Evolutionary conservation across 495 filamentous ascomycete species (phyloP).

Genomic region (Penicillium cinerascens): DNA sequence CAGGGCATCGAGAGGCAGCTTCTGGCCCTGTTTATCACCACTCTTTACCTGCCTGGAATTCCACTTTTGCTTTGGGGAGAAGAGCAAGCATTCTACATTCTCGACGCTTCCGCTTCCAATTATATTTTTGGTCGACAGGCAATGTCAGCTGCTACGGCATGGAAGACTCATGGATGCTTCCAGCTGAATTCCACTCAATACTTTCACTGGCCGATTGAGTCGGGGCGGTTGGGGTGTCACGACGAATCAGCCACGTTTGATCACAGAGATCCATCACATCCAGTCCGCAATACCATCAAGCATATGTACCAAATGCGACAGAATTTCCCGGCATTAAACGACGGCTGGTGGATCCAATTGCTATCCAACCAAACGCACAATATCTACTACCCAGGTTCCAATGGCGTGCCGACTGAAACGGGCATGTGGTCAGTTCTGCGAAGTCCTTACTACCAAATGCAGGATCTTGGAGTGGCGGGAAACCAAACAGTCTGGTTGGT

Average conservation of each 20-base stretch:
- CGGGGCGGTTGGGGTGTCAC: constrained; percentile 54
- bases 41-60: constrained; percentile 62
- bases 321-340: constrained; percentile 57
- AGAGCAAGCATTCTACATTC: constrained; percentile 65
- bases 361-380: constrained; percentile 58
- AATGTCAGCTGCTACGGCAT: constrained; percentile 63
- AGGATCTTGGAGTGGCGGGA: constrained; percentile 47
- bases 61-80: constrained; percentile 67
- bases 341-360: constrained; percentile 58
- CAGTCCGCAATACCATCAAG: constrained; percentile 63
- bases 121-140: constrained; percentile 69
- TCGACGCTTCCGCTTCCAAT: constrained; percentile 65
- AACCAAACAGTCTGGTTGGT: constrained; percentile 64
- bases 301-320: constrained; percentile 62
- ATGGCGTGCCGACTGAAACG: constrained; percentile 54
- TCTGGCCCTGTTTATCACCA: constrained; percentile 61
- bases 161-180: constrained; percentile 70
- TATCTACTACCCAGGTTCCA: constrained; percentile 52
- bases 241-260: constrained; percentile 58
- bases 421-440: constrained; percentile 67
- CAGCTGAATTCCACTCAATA: constrained; percentile 53
- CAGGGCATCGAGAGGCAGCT: constrained; percentile 60
- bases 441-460: constrained; percentile 44
- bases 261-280: constrained; percentile 67
- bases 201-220: constrained; percentile 55